Evolutionary conservation across 257 asterid species (phyloP).

Genomic region (Misopates orontium): DNA sequence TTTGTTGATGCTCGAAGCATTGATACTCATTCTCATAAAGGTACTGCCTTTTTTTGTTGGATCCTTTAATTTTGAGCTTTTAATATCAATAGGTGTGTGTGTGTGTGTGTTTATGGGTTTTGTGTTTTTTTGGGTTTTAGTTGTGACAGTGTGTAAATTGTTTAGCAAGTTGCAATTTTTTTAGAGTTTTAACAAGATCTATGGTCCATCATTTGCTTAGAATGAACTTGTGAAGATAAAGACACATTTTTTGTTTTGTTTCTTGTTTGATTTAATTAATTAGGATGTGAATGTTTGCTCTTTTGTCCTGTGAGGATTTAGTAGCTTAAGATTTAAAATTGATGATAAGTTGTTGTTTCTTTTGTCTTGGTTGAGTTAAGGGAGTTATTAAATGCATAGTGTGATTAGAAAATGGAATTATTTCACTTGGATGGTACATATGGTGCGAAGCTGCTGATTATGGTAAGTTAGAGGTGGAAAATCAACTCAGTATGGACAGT

Average conservation of each 20-base stretch:
- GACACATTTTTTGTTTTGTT: too few relatives aligned
- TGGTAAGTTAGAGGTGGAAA: too few relatives aligned
- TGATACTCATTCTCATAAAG: slow-evolving; percentile 43
- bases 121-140: neutral
- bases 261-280: too few relatives aligned
- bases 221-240: too few relatives aligned
- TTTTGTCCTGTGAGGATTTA: too few relatives aligned
- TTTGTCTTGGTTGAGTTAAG: neutral
- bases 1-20: slow-evolving; percentile 44
- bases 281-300: too few relatives aligned
- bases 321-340: too few relatives aligned
- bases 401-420: neutral
- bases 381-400: slow-evolving; percentile 11
- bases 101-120: neutral
- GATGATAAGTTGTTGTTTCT: too few relatives aligned
- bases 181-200: neutral
- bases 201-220: too few relatives aligned
- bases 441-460: slow-evolving; percentile 4
- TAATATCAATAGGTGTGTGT: neutral
- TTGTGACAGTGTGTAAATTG: neutral
- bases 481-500: too few relatives aligned
- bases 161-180: neutral
- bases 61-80: neutral
- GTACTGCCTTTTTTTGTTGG: slow-evolving; percentile 28
- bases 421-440: slow-evolving; percentile 8